Evolutionary conservation across 192 early-diverging fungal species (phyloP), one percentile per base, ranked within the genome.

Genomic region (Dispira simplex): DNA sequence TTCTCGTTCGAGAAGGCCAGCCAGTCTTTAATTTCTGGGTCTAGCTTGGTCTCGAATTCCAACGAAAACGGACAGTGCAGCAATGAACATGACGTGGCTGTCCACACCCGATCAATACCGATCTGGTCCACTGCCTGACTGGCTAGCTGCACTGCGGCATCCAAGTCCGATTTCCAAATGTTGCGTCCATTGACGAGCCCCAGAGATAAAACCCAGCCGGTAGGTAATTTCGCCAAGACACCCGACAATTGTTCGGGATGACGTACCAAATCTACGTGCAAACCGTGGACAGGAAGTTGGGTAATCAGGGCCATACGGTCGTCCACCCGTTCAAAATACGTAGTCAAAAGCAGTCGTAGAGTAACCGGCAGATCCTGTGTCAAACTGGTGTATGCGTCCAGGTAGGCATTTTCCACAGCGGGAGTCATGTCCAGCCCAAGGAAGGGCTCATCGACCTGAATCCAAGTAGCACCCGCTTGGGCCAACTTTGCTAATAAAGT

Each of bases 121-220:
- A 91, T 73, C 46, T 78, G 79, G 23, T 65, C 62, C 46, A 91
- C 77, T 48, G 90, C 85, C 63, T 81, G 77, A 56, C 80, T 58
- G 64, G 84, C 88, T 16, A 81, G 67, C 18, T 68, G 74, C 43
- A 97, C 78, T 56, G 90, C 85, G 64, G 78, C 73, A 64, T 71
- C 78, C 49, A 95, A 71, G 78, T 97, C 88, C 64, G 84, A 79
- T 79, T 93, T 95, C 95, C 95, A 98, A 75, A 98, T 87, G 84
- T 98, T 97, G 66, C 95, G 87, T 46, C 95, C 95, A 75, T 97
- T 86, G 64, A 98, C 81, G 48, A 98, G 78, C 73, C 95, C 95
- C 62, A 91, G 77, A n/a, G 92, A 96, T n/a, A 98, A 79, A 47
- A 80, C 67, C 68, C 89, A 75, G 65, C 76, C 76, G 21, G 71